Base-by-base conservation (phyloP, 208 protist species). In the Trypanosoma cruzi region DNA sequence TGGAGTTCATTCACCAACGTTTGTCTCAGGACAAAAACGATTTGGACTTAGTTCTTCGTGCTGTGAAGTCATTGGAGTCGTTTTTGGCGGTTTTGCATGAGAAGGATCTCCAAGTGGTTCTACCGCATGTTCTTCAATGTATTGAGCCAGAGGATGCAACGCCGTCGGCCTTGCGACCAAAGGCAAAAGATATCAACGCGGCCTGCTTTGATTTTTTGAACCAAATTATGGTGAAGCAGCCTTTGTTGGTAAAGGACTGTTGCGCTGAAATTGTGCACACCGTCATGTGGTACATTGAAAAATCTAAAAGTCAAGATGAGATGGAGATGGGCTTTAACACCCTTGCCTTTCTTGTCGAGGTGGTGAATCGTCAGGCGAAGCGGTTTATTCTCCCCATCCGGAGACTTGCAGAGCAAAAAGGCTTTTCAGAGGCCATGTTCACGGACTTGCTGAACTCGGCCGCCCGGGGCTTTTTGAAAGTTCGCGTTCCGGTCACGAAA, bases 1-100 rank as follows among this genome's bases (percentile, higher is more conserved):
- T 94, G n/a, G 88, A 93, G 78, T 96, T 94, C 71, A 93, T 94
- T 71, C 89, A 96, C 63, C 88, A 96, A 75, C 85, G 91, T 7
- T 80, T 96, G 18, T 91, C 85, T 20, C 91, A 94, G 66, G 91
- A 94, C 70, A 93, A 93, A 60, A 84, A 80, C 44, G 89, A 96
- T 64, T 72, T 92, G 13, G 86, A 90, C 37, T 65, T 96, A 18
- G 77, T 96, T 28, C 75, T 88, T 40, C 81, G 85, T 42, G 85
- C 92, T n/a, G 86, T 96, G 26, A 90, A 93, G 68, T 86, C 88
- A 20, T 65, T 96, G 4, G 87, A 94, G 69, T 96, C 89, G 16
- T 96, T 93, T 65, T 77, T 89, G 36, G 82, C 76, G 0, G 86
- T 96, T 5, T 84, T 96, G 77, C 85, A 96, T 68, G 88, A 93